A percentile compares a stretch with the other conserved stretches of the same genome.
Conservation (phyloP, 2,329 filamentous ascomycete genomes). For the Fulvia fulva region DNA sequence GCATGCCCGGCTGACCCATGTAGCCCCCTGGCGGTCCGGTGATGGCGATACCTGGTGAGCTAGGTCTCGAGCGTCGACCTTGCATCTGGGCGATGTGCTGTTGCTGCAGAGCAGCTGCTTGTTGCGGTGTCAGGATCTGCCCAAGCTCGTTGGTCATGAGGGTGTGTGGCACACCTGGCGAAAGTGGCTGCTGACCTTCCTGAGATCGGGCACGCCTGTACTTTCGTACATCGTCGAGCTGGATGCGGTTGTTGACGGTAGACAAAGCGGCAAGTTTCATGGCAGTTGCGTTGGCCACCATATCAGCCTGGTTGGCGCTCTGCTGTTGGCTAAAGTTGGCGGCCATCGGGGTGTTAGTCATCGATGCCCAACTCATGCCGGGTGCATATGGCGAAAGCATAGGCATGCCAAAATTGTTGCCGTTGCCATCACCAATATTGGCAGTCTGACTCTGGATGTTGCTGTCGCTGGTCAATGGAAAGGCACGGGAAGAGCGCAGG, state of each 20-base stretch:
- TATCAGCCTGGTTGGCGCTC: slow-evolving; percentile 74
- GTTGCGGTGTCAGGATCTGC: slow-evolving; percentile 67
- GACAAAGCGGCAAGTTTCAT: slow-evolving; percentile 98
- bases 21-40: slow-evolving; percentile 58
- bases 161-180: slow-evolving; percentile 65
- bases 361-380: slow-evolving; percentile 95
- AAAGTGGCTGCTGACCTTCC: slow-evolving; percentile 49
- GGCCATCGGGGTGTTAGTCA: slow-evolving; percentile 97
- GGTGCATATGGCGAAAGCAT: slow-evolving; percentile 74
- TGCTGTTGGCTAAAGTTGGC: slow-evolving; percentile 66
- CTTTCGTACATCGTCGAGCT: slow-evolving; percentile 93
- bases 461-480: slow-evolving; percentile 60
- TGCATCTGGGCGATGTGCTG: slow-evolving; percentile 83
- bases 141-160: slow-evolving; percentile 89
- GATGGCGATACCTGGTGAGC: slow-evolving; percentile 81
- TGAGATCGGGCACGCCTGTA: slow-evolving; percentile 85
- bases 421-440: slow-evolving; percentile 26
- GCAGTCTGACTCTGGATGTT: slow-evolving; percentile 77
- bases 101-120: slow-evolving; percentile 52
- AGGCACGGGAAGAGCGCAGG: slow-evolving; percentile 74
- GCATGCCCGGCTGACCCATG: slow-evolving; percentile 58
- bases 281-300: slow-evolving; percentile 96
- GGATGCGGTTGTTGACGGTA: slow-evolving; percentile 97
- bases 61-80: slow-evolving; percentile 77
- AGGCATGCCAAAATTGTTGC: slow-evolving; percentile 63